A percentile compares a stretch with the other conserved stretches of the same genome.
Evolutionary conservation across 1,139 yeast species (phyloP).

Genomic region (Geotrichum klebahnii): DNA sequence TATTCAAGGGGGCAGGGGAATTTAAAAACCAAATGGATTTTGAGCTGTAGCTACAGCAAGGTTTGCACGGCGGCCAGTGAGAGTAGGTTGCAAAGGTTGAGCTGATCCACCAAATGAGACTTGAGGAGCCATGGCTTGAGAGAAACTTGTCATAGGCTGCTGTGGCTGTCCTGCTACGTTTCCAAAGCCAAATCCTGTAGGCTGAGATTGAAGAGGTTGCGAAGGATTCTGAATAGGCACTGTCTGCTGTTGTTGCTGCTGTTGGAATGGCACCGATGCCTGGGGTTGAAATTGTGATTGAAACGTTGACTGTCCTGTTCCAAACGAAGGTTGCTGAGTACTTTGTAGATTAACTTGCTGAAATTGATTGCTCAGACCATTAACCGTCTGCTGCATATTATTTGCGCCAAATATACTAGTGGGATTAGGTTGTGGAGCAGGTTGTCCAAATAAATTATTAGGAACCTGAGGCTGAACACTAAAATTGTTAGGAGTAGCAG

Average conservation of each 20-base stretch:
- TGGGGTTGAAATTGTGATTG: constrained; percentile 8
- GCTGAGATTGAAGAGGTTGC: constrained; percentile 21
- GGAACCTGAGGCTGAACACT: constrained; percentile 3
- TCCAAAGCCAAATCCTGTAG: constrained; percentile 26
- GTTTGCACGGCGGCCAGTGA: constrained; percentile 75
- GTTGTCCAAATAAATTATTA: constrained; percentile 10
- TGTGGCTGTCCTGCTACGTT: constrained; percentile 9
- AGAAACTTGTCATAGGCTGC: neutral
- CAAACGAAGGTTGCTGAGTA: constrained; percentile 1
- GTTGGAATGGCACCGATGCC: neutral
- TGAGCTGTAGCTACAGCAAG: constrained; percentile 82
- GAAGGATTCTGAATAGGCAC: constrained; percentile 6
- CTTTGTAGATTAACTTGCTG: constrained; percentile 6
- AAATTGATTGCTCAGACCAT: constrained; percentile 4
- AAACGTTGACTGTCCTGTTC: neutral
- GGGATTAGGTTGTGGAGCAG: constrained; percentile 1
- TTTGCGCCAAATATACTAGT: constrained; percentile 3
- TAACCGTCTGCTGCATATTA: constrained; percentile 3
- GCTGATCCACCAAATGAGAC: constrained; percentile 38
- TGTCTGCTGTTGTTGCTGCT: neutral
- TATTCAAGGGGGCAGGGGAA: too few species aligned
- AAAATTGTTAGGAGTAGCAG: neutral
- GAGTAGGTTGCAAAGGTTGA: constrained; percentile 45
- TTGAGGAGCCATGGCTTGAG: constrained; percentile 23
- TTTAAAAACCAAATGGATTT: constrained; percentile 86